Conservation (phyloP, 2,329 filamentous ascomycete genomes). For the Diaporthe citrichinensis region DNA sequence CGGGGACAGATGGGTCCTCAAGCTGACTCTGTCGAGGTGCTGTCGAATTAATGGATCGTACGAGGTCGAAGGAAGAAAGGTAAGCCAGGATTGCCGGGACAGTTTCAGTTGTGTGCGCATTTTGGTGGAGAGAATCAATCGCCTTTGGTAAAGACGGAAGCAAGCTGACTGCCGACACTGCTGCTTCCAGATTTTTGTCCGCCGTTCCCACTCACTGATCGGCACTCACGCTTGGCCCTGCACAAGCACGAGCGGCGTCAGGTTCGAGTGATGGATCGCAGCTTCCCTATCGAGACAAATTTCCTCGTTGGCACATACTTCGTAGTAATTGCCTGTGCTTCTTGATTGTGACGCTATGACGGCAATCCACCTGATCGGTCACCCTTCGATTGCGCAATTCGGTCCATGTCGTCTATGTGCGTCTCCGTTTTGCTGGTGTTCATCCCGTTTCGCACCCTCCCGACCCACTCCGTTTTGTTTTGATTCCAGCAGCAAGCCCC, state of each 20-base stretch:
- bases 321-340: neutral
- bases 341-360: neutral
- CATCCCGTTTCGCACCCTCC: neutral
- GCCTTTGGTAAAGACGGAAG: neutral
- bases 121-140: neutral
- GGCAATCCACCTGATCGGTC: neutral
- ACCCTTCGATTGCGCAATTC: neutral
- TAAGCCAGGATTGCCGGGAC: no score
- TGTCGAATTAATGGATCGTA: neutral
- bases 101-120: neutral
- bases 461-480: neutral
- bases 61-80: neutral
- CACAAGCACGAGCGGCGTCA: neutral
- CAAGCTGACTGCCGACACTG: neutral
- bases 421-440: conserved; percentile 6
- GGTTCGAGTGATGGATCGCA: neutral
- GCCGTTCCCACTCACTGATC: neutral
- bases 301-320: neutral
- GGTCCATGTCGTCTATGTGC: neutral
- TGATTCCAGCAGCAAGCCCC: neutral
- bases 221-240: neutral
- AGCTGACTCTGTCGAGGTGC: neutral
- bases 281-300: neutral
- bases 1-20: no score
- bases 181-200: neutral